Evolutionary conservation across 495 filamentous ascomycete species (phyloP).

Genomic region (Neurospora tetraspora): DNA sequence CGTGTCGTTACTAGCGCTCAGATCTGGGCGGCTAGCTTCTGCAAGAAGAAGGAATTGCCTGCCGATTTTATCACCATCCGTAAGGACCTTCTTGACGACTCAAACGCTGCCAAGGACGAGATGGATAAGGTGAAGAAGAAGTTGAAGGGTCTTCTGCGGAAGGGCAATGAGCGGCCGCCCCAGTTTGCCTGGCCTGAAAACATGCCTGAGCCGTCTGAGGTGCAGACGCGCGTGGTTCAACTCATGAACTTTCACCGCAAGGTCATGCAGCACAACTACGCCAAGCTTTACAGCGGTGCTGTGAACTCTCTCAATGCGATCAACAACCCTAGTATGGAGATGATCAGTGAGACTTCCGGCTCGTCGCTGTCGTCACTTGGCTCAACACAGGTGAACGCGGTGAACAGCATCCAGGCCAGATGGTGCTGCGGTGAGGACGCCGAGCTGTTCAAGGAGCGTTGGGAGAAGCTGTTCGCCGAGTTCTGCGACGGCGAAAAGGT

Average conservation of each 20-base stretch:
- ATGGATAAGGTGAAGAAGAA: constrained; percentile 99
- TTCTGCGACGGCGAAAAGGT: constrained; percentile 96
- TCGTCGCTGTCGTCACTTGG: constrained; percentile 21
- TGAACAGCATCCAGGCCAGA: constrained; percentile 65
- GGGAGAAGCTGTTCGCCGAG: constrained; percentile 96
- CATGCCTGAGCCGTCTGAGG: constrained; percentile 84
- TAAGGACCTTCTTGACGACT: constrained; percentile 93
- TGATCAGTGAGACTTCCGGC: constrained; percentile 11
- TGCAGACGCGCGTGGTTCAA: constrained; percentile 83
- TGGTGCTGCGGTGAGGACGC: constrained; percentile 98
- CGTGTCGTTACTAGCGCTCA: constrained; percentile 92
- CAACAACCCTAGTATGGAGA: constrained; percentile 34
- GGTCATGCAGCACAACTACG: constrained; percentile 89
- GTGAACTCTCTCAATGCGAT: constrained; percentile 48
- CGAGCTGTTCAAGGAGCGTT: constrained; percentile 87
- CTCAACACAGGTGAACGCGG: constrained; percentile 46
- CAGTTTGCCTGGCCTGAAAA: constrained; percentile 98
- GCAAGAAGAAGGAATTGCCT: constrained; percentile 75
- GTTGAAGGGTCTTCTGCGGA: constrained; percentile 78
- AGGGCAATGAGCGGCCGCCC: constrained; percentile 77
- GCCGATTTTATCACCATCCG: constrained; percentile 77
- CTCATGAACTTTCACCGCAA: constrained; percentile 94
- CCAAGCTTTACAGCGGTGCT: constrained; percentile 56
- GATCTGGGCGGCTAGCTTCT: constrained; percentile 89
- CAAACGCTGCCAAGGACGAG: constrained; percentile 97